Percentiles rank a stretch among this genome's conserved stretches.
phyloP scores from a whole-genome alignment of 768 basidiomycete species.

The Suillus plorans region DNA sequence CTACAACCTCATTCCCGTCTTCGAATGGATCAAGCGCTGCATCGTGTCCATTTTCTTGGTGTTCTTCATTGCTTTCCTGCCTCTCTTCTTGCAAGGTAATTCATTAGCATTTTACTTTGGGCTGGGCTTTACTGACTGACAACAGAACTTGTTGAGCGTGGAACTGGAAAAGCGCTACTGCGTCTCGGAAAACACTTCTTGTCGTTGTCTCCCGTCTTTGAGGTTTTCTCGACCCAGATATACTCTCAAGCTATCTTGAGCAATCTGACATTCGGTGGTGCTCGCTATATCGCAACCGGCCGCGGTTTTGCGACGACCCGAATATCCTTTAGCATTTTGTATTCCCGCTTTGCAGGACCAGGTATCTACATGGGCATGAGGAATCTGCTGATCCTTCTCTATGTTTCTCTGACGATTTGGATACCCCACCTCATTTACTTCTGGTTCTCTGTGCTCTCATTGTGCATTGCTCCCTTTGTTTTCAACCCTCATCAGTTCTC shows the following conservation, averaged over 20 bases:
- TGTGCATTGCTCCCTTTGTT: constrained; percentile 95
- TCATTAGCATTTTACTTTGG: constrained; percentile 6
- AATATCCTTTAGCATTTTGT: constrained; percentile 93
- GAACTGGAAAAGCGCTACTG: constrained; percentile 90
- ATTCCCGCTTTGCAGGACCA: constrained; percentile 99
- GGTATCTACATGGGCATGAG: constrained; percentile 99
- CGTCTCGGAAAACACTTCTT: constrained; percentile 96
- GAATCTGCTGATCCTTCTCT: constrained; percentile 86
- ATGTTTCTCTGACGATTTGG: constrained; percentile 90
- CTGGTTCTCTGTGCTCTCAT: constrained; percentile 94
- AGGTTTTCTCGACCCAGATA: constrained; percentile 98
- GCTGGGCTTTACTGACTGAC: constrained; percentile 3
- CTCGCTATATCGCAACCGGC: constrained; percentile 98
- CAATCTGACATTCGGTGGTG: constrained; percentile 97
- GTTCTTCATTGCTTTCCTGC: constrained; percentile 97
- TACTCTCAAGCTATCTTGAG: constrained; percentile 96
- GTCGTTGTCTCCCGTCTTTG: constrained; percentile 95
- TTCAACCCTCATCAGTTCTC: constrained; percentile 99
- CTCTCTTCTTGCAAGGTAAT: constrained; percentile 92
- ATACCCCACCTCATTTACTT: constrained; percentile 96
- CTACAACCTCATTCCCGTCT: constrained; percentile 95
- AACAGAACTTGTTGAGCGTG: constrained; percentile 91
- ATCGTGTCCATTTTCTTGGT: constrained; percentile 98
- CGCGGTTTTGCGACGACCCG: constrained; percentile 98
- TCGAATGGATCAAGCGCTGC: constrained; percentile 97